These are phyloP conservation scores for Mucor sp. DNA, from an alignment of 371 early-diverging fungal genomes.

Conservation along the genomic window DNA sequence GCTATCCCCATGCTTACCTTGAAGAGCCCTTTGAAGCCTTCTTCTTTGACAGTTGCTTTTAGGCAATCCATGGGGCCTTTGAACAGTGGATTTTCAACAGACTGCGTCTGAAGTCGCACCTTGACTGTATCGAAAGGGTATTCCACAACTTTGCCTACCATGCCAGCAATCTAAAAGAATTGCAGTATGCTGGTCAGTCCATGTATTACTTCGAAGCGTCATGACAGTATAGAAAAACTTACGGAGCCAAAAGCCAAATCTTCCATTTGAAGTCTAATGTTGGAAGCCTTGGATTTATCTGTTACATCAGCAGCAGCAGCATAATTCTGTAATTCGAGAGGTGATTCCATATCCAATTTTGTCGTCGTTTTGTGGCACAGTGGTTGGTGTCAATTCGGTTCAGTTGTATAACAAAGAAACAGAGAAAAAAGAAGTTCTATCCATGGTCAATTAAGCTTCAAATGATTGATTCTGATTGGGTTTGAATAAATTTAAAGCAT, in stretches of 20 bases:
- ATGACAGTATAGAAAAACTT: not conserved
- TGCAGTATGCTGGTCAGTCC: not conserved
- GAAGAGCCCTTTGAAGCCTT: constrained; percentile 81
- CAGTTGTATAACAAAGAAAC: not conserved
- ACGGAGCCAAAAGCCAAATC: constrained; percentile 29
- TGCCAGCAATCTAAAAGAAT: constrained; percentile 84
- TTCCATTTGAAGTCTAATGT: constrained; percentile 24
- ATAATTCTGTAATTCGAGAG: not conserved
- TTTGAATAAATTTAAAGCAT: constrained; percentile 4
- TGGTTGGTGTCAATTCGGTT: not conserved
- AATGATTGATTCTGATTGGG: not conserved
- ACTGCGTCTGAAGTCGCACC: constrained; percentile 91
- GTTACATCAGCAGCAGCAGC: not conserved
- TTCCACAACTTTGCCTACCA: constrained; percentile 90
- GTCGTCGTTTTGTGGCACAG: not conserved
- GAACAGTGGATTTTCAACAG: constrained; percentile 66
- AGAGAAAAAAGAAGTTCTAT: not conserved
- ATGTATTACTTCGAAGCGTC: not conserved
- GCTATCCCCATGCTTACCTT: constrained; percentile 67
- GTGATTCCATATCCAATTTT: not conserved
- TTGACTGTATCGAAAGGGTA: constrained; percentile 97
- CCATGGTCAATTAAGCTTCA: not conserved
- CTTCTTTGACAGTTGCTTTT: constrained; percentile 59
- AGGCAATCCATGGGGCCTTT: constrained; percentile 86
- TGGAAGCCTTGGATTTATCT: constrained; percentile 9